Percentiles rank a stretch among this genome's conserved stretches.
Conservation (phyloP, 1,284 basidiomycete genomes). For the Agroathelia rolfsii region DNA sequence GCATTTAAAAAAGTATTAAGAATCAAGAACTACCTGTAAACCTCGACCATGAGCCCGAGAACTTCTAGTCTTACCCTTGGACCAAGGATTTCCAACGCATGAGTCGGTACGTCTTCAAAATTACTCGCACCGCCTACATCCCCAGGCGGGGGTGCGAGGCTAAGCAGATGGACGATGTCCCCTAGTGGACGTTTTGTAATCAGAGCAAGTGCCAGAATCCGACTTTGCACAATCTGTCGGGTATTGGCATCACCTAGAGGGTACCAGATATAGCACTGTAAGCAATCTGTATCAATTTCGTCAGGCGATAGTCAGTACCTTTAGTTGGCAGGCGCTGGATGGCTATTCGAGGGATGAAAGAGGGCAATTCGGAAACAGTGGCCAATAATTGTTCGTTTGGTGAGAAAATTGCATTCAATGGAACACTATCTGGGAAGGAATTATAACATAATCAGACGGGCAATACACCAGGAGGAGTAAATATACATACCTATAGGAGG, state of each 20-base stretch:
- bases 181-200: constrained; percentile 35
- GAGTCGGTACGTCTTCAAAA: constrained; percentile 33
- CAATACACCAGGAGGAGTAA: constrained; percentile 3
- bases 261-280: too few relatives aligned
- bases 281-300: too few relatives aligned
- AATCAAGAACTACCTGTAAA: constrained; percentile 42
- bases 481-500: constrained; percentile 1
- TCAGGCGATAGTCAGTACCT: too few relatives aligned
- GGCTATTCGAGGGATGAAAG: too few relatives aligned
- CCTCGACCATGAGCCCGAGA: constrained; percentile 43
- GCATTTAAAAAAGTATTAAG: constrained; percentile 6
- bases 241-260: too few relatives aligned
- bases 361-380: constrained; percentile 28
- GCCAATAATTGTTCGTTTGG: constrained; percentile 48
- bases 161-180: constrained; percentile 44
- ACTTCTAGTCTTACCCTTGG: constrained; percentile 30
- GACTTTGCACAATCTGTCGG: too few relatives aligned
- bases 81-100: constrained; percentile 33
- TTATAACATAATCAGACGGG: neutral
- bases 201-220: constrained; percentile 31
- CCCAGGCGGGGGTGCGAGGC: constrained; percentile 27
- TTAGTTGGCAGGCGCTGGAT: too few relatives aligned
- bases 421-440: constrained; percentile 26
- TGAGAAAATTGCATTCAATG: constrained; percentile 38
- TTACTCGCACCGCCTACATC: too few relatives aligned